These are phyloP conservation scores for Phycomyces blakesleeanus DNA, from an alignment of 192 early-diverging fungal genomes.

Conservation along the genomic window DNA sequence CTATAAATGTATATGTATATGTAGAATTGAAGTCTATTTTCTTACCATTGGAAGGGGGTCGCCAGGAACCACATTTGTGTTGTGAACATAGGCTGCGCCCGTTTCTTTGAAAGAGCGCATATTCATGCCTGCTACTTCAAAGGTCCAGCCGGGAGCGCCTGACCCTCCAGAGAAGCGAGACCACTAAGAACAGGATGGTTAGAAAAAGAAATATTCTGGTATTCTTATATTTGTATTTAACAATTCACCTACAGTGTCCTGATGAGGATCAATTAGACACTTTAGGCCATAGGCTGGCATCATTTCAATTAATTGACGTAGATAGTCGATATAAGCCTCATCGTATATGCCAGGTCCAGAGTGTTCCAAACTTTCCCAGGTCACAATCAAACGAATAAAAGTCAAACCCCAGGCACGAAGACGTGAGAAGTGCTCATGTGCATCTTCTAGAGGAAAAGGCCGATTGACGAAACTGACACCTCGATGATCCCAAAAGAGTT, in stretches of 20 bases:
- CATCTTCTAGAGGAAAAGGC: constrained; percentile 74
- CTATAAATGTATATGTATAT: no score
- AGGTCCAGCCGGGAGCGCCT: constrained; percentile 85
- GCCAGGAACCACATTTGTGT: constrained; percentile 49
- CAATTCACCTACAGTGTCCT: constrained; percentile 60
- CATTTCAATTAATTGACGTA: constrained; percentile 58
- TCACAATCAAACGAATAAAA: constrained; percentile 69
- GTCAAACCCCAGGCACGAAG: constrained; percentile 77
- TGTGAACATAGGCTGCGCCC: constrained; percentile 79
- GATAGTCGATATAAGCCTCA: constrained; percentile 76
- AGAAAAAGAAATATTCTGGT: background rate
- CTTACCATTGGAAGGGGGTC: constrained; percentile 41
- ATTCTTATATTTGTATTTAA: background rate
- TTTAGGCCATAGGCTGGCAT: constrained; percentile 75
- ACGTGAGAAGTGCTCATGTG: constrained; percentile 70
- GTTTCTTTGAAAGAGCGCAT: constrained; percentile 68
- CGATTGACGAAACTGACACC: constrained; percentile 75
- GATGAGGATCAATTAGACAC: constrained; percentile 87
- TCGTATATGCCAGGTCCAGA: constrained; percentile 78
- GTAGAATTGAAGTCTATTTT: no score
- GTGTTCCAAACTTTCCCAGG: constrained; percentile 85
- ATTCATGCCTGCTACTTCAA: constrained; percentile 77
- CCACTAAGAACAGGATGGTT: constrained; percentile 41
- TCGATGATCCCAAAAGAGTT: constrained; percentile 64
- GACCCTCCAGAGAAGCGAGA: constrained; percentile 75